phyloP scores from a whole-genome alignment of 345 rosid species.

The Lepidium africanum region DNA sequence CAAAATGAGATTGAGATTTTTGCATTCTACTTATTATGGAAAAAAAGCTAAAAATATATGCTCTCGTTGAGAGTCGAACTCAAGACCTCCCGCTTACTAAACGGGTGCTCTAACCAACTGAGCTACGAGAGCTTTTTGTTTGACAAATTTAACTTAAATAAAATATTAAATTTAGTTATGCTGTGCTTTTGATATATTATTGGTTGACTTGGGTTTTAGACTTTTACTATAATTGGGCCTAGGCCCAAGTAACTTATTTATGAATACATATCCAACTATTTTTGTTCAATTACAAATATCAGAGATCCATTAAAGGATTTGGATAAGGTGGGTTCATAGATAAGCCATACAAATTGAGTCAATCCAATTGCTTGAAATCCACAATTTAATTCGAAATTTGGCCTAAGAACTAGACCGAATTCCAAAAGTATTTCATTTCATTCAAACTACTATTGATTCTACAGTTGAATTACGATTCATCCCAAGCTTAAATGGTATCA shows the following conservation, averaged over 20 bases:
- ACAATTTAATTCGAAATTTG: neutral
- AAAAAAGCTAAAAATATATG: neutral
- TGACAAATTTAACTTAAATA: no score
- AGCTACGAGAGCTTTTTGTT: conserved; percentile 64
- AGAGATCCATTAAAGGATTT: neutral
- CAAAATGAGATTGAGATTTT: neutral
- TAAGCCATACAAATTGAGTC: neutral
- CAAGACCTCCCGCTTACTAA: conserved; percentile 40
- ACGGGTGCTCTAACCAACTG: conserved; percentile 99
- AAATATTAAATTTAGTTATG: no score
- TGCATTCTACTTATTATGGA: neutral
- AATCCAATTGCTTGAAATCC: neutral
- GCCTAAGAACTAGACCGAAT: neutral
- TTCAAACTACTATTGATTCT: neutral
- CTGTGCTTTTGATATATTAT: no score
- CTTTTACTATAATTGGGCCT: neutral
- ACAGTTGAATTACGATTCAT: neutral
- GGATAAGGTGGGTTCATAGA: neutral
- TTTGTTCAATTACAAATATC: neutral
- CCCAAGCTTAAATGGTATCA: neutral
- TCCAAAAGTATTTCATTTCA: neutral
- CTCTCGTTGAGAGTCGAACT: conserved; percentile 18
- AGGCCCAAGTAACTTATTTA: neutral
- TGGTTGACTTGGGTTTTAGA: neutral
- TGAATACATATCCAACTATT: neutral